Base-by-base conservation (phyloP, 2,329 filamentous ascomycete genomes). In the Ceratocystis diversiconidia region DNA sequence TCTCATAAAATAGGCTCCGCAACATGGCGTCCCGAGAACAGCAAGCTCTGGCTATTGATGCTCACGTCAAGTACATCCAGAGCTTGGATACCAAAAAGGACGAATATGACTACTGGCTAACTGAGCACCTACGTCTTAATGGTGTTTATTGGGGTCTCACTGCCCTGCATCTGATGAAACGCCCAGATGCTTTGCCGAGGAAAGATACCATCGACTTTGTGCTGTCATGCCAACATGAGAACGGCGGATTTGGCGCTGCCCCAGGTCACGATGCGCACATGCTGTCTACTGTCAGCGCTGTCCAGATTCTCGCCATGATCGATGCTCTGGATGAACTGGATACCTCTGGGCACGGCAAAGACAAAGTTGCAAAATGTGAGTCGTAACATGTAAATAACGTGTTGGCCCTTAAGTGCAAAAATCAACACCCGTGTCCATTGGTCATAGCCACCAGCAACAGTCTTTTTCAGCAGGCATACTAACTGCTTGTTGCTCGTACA, bases 41-140 rank as follows among this genome's bases (percentile, higher is more conserved):
- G 69, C 74, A 75, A 28, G 74, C 76, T 69, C 77, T 85, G 61
- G 79, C 79, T 62, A 77, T 77, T 5, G 79, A 79, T 6, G 79
- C 81, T 25, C 94, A 99, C 75, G 90, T 97, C 71, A 85, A 85
- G 73, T 99, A 97, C 75, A 90, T 99, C 70, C 90, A 95, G 76
- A 90, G 88, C 72, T 82, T 99, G 70, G 91, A 99, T 76, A 91
- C 87, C 70, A 87, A 88, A 73, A 91, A 89, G 78, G 91, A 97
- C 79, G 90, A 96, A 76, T 86, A 96, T 71, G 91, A 96, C 75
- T 99, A 97, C 79, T 96, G 92, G 88, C 81, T 97, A 73, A 99
- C 94, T 15, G 92, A 99, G 76, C 94, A 99, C 74, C 81, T 99
- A 70, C 90, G 94, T 68, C 82, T 99, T 66, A 96, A 94, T 74